These are phyloP conservation scores for Claviceps africana DNA, from an alignment of 2,329 filamentous ascomycete genomes.

Conservation along the genomic window DNA sequence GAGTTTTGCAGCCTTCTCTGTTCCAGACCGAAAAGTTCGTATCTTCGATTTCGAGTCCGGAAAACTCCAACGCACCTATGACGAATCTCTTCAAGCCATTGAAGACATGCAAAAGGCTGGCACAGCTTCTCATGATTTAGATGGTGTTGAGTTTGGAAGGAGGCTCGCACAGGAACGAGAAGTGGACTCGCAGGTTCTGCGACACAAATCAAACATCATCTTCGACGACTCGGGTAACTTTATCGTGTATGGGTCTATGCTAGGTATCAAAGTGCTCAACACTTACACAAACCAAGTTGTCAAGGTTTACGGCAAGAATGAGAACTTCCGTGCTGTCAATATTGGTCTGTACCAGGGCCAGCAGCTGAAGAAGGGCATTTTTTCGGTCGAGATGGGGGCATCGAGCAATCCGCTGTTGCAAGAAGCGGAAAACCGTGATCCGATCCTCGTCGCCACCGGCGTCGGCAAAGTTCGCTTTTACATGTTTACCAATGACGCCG, in stretches of 20 bases:
- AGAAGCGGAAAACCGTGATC: slow-evolving; percentile 81
- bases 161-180: slow-evolving; percentile 77
- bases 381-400: slow-evolving; percentile 94
- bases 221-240: slow-evolving; percentile 97
- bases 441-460: slow-evolving; percentile 73
- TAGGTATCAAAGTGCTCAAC: slow-evolving; percentile 91
- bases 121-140: slow-evolving; percentile 64
- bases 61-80: slow-evolving; percentile 83
- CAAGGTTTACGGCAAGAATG: slow-evolving; percentile 80
- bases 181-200: slow-evolving; percentile 55
- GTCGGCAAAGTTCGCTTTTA: slow-evolving; percentile 87
- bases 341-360: slow-evolving; percentile 86
- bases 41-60: slow-evolving; percentile 85
- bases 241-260: slow-evolving; percentile 81
- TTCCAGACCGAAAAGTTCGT: slow-evolving; percentile 85
- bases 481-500: slow-evolving; percentile 88
- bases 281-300: slow-evolving; percentile 87
- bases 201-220: slow-evolving; percentile 66
- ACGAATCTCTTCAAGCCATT: slow-evolving; percentile 79
- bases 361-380: slow-evolving; percentile 82
- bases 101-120: slow-evolving; percentile 96
- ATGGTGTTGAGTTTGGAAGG: slow-evolving; percentile 83
- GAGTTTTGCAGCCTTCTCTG: slow-evolving; percentile 77
- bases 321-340: slow-evolving; percentile 72
- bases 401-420: slow-evolving; percentile 85